phyloP scores from a whole-genome alignment of 2,329 filamentous ascomycete species.

The Fusarium incarnatum region DNA sequence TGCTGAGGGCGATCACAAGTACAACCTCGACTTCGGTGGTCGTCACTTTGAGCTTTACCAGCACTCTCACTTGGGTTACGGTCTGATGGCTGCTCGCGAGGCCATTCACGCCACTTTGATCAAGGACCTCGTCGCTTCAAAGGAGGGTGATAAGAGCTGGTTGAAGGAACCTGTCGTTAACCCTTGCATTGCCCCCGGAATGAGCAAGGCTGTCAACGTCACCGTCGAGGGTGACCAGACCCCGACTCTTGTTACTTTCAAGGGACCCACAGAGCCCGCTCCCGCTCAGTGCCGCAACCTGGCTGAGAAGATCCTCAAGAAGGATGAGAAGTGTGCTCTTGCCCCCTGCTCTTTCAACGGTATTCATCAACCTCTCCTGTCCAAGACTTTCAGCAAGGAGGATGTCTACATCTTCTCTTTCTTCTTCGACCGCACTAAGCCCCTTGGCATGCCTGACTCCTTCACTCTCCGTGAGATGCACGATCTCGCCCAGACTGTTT shows the following conservation, averaged over 20 bases:
- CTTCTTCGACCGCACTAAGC: constrained; percentile 95
- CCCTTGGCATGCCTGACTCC: constrained; percentile 97
- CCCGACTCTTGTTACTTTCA: constrained; percentile 81
- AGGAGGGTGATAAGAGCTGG: constrained; percentile 73
- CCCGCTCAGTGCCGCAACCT: constrained; percentile 90
- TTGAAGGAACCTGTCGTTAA: constrained; percentile 78
- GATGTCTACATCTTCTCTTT: constrained; percentile 98
- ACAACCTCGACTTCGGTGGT: constrained; percentile 88
- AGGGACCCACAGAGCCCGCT: constrained; percentile 79
- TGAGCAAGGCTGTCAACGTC: constrained; percentile 78
- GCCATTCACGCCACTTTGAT: constrained; percentile 83
- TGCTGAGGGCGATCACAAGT: constrained; percentile 94
- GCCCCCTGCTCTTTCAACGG: constrained; percentile 99
- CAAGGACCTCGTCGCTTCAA: constrained; percentile 71
- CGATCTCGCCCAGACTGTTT: constrained; percentile 86
- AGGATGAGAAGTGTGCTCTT: constrained; percentile 83
- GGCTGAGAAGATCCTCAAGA: constrained; percentile 90
- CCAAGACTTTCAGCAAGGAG: constrained; percentile 90
- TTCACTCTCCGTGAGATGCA: constrained; percentile 93
- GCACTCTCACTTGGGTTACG: constrained; percentile 97
- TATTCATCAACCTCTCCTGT: constrained; percentile 90
- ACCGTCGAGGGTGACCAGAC: constrained; percentile 71
- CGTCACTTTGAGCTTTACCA: constrained; percentile 94
- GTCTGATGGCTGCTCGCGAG: constrained; percentile 93
- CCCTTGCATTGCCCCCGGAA: constrained; percentile 87